Evolutionary conservation across 352 stramenopile genomes (phyloP), one percentile per base, ranked within the genome.

Genomic region (Plasmopara viticola): DNA sequence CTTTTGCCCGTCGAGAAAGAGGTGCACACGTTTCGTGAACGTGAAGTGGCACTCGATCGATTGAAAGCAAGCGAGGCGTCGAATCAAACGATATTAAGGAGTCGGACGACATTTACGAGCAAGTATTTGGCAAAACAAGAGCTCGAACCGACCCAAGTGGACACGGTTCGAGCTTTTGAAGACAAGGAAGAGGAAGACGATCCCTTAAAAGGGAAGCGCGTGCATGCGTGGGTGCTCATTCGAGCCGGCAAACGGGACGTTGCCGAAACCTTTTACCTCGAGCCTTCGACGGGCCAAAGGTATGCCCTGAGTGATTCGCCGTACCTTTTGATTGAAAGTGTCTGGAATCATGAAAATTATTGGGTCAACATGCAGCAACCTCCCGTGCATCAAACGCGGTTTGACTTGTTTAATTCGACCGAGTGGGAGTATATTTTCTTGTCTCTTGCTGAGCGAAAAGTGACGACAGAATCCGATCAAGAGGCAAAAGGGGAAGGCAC

Each of bases 261-360:
- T 4, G 43, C 66, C 0, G 70, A 94, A 25, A 74, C 87, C 38
- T 78, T 90, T 56, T 98, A 96, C 53, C 77, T 98, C 18, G 95
- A 98, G 53, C 74, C 93, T 17, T 95, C 93, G 2, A 98, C 94
- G 1, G 93, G 93, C 0, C 67, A 76, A 0, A 62, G 74, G 9
- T 98, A 97, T 61, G 64, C 78, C 8, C 37, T 95, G 2, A 49
- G 66, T 15, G 73, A 89, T 14, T 68, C 64, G 4, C 94, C 95
- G 6, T 98, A 98, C 69, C 52, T 71, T 4, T 56, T 52, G 31
- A 79, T 98, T 6, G 90, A 97, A 60, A 82, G 62, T 15, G 73
- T 97, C 2, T 98, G 91, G 74, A 98, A 97, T 59, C 67, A 96
- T 53, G 83, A 94, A 50, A 98, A 98, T 64, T 97, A 93, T 57